phyloP scores from a whole-genome alignment of 768 basidiomycete species.

The Trametes cingulata region DNA sequence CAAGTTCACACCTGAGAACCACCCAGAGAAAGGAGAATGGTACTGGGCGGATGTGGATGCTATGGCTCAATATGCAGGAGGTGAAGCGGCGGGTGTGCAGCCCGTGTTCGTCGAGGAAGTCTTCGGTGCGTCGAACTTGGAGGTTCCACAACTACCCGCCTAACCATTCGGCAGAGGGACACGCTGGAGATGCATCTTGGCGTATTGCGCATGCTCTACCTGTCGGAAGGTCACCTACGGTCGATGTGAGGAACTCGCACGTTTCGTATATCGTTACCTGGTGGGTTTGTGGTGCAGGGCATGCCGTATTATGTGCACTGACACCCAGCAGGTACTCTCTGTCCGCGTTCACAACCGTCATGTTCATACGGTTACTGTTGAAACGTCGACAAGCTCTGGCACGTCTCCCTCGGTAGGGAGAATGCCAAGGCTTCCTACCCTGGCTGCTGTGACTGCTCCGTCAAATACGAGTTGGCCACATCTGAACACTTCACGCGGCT shows the following conservation, averaged over 20 bases:
- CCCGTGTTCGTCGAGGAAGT: conserved; percentile 91
- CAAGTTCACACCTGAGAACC: conserved; percentile 87
- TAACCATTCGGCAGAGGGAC: conserved; percentile 62
- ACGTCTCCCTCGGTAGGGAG: conserved; percentile 54
- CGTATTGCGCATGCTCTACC: conserved; percentile 73
- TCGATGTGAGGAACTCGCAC: conserved; percentile 93
- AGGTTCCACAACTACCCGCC: neutral
- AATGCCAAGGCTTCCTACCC: neutral
- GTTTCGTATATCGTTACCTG: conserved; percentile 95
- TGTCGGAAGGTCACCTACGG: conserved; percentile 76
- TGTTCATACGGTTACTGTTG: conserved; percentile 71
- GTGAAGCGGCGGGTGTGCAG: conserved; percentile 69
- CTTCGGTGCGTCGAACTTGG: conserved; percentile 62
- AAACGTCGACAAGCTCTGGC: conserved; percentile 54
- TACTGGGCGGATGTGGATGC: conserved; percentile 86
- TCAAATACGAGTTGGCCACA: too few relatives aligned
- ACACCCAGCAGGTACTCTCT: conserved; percentile 73
- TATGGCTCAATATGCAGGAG: conserved; percentile 80
- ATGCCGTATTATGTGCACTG: neutral
- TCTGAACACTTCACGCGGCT: neutral
- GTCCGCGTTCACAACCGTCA: conserved; percentile 78
- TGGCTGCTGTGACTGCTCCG: neutral
- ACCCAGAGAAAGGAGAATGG: conserved; percentile 79
- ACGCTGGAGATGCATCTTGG: conserved; percentile 69
- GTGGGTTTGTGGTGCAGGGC: conserved; percentile 42